A percentile compares a stretch with the other conserved stretches of the same genome.
phyloP scores from a whole-genome alignment of 2,329 filamentous ascomycete species.

The Fusarium beomiforme region DNA sequence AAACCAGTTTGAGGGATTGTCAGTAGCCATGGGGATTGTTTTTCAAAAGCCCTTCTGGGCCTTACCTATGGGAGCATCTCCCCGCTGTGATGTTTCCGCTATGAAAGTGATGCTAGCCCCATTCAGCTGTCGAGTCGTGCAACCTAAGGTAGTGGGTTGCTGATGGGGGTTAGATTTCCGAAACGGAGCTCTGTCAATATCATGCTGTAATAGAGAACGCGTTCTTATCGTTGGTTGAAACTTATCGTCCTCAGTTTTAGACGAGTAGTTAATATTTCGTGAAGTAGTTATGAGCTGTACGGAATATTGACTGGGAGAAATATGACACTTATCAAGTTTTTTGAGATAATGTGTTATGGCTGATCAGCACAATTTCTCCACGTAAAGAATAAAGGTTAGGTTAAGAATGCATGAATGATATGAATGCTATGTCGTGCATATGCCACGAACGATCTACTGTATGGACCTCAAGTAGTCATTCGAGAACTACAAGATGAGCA shows the following conservation, averaged over 20 bases:
- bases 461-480: conserved; percentile 3
- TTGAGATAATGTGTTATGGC: conserved; percentile 13
- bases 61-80: conserved; percentile 28
- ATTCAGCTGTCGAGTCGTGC: conserved; percentile 1
- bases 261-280: background rate
- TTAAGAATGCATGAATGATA: conserved; percentile 29
- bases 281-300: background rate
- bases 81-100: conserved; percentile 29
- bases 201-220: conserved; percentile 1
- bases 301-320: background rate
- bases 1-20: conserved; percentile 23
- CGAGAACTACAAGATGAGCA: background rate
- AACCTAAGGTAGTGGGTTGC: conserved; percentile 30
- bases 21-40: conserved; percentile 34
- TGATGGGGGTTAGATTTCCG: conserved; percentile 30
- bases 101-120: conserved; percentile 17
- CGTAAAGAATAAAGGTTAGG: conserved; percentile 24
- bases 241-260: background rate
- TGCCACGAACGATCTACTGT: conserved; percentile 23
- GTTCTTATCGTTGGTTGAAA: background rate
- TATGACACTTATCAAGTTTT: background rate
- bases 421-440: conserved; percentile 31
- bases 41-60: conserved; percentile 15
- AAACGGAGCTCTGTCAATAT: conserved; percentile 20
- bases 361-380: conserved; percentile 12